Evolutionary conservation across 306 rosid species (phyloP), one percentile per base, ranked within the genome.

Genomic region (Heteromeles arbutifolia): DNA sequence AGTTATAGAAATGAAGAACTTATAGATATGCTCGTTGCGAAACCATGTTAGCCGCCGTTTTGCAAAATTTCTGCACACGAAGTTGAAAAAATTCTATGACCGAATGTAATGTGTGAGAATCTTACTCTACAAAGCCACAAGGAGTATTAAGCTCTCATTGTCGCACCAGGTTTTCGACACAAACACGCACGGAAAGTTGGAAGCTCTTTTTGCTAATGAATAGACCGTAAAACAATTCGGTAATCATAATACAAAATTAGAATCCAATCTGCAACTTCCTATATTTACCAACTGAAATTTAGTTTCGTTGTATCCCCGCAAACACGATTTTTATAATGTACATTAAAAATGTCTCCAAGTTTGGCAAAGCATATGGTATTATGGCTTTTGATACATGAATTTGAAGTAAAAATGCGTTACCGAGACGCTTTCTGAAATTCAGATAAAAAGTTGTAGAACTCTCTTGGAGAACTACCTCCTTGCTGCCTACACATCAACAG

Each of bases 41-140:
- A 92, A 95, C 97, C 98, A 95, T 8, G 97, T 92, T 83, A 95
- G 76, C 63, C 90, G 97, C 73, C 96, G 81, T 83, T 94, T 94
- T 4, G 97, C 97, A 75, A 94, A 95, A 77, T 92, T 95, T 87
- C 98, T 95, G 89, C 85, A 85, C 48, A 80, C 15, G 72, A 69
- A 58, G 5, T 73, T 75, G 19, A 58, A 66, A 39, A 41, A 24
- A 41, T 73, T 59, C 19, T 25, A 26, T 44, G 24, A 37, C 5
- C 18, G 18, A 41, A 17, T 59, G 77, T 41, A 58, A 59, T 26
- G 41, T 3, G 13, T 41, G 67, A 26, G 77, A 59, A 73, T 39
- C 76, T 37, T 32, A 53, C 54, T 43, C 68, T 39, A 13, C 50
- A 21, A 65, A 45, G 34, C 31, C 0, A 9, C 37, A 21, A 37